Evolutionary conservation across 2,329 filamentous ascomycete species (phyloP), one percentile per base, ranked within the genome.

Genomic region (Fusarium sp.): DNA sequence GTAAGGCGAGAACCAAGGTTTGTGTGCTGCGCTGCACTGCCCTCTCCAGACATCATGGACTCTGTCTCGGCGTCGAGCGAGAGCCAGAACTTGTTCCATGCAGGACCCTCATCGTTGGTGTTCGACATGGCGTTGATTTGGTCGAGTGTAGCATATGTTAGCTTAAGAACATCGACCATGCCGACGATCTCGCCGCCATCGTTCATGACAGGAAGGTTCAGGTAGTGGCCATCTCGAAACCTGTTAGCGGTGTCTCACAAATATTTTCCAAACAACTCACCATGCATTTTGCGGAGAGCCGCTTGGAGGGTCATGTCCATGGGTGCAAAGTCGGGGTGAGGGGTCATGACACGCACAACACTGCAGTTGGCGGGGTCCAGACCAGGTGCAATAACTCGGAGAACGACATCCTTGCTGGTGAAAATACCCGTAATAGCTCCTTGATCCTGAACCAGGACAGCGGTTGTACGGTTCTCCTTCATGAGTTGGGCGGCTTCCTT

Each of bases 41-140:
- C 92, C 58, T 96, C 93, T 62, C 94, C 96, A 61, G 96, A 99
- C 79, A 98, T 90, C 86, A 97, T 91, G 4, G 96, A 99, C 80
- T 98, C 96, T 15, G 94, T 95, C 78, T 97, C 95, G 73, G 96
- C 89, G 78, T 98, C 88, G 73, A 99, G 90, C 1, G 96, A 98
- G 70, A 98, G 85, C 96, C 96, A 99, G 83, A 99, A 99, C 80
- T 98, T 99, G 84, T 97, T 98, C 96, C 96, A 99, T 9, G 96
- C 96, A 7, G 96, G 96, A 0, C 96, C 96, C 80, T 99, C 93
- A 76, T 97, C 95, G 40, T 88, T 88, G 52, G 59, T 63, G 58
- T 90, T 94, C 39, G 88, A 90, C 90, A 99, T 98, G 60, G 93
- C 94, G 83, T 98, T 98, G 80, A 97, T 94, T 83, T 97, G 95